Evolutionary conservation across 2,329 filamentous ascomycete species (phyloP).

Genomic region (Epichloe coenophiala): DNA sequence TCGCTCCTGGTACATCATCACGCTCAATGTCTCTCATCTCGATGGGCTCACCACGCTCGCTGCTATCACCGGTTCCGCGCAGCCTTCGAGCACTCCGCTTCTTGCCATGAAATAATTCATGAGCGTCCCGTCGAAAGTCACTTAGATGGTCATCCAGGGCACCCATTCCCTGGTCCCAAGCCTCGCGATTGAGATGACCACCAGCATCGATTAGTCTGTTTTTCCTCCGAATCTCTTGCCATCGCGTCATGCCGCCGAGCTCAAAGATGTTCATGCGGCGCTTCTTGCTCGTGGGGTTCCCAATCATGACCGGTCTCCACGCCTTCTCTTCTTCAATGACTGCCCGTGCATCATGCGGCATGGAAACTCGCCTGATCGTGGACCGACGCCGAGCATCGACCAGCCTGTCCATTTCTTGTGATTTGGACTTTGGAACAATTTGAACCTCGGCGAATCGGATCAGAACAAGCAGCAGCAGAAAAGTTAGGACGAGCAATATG

Average conservation of each 20-base stretch:
- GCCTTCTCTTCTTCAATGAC: conserved; percentile 39
- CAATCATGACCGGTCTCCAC: conserved; percentile 59
- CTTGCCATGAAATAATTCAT: conserved; percentile 16
- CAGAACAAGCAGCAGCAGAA: conserved; percentile 48
- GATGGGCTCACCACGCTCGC: conserved; percentile 15
- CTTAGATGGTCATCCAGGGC: conserved; percentile 24
- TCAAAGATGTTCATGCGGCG: conserved; percentile 61
- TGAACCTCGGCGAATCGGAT: conserved; percentile 52
- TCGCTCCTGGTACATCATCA: not conserved
- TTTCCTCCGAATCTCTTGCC: conserved; percentile 55
- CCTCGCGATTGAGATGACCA: conserved; percentile 22
- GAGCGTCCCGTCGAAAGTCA: conserved; percentile 20
- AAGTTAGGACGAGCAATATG: conserved; percentile 50
- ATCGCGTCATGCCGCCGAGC: conserved; percentile 52
- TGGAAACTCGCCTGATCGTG: conserved; percentile 29
- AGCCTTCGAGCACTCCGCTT: conserved; percentile 11
- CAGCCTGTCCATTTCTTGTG: conserved; percentile 39
- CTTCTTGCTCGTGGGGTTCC: conserved; percentile 55
- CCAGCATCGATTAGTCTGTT: conserved; percentile 41
- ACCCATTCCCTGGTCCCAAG: conserved; percentile 21
- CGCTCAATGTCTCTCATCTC: conserved; percentile 16
- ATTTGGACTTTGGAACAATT: conserved; percentile 52
- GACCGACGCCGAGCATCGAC: conserved; percentile 36
- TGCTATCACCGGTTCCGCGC: conserved; percentile 17
- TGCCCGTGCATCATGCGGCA: conserved; percentile 24